phyloP scores from a whole-genome alignment of 108 stramenopile genomes.

The Fragilariopsis cylindrus region DNA sequence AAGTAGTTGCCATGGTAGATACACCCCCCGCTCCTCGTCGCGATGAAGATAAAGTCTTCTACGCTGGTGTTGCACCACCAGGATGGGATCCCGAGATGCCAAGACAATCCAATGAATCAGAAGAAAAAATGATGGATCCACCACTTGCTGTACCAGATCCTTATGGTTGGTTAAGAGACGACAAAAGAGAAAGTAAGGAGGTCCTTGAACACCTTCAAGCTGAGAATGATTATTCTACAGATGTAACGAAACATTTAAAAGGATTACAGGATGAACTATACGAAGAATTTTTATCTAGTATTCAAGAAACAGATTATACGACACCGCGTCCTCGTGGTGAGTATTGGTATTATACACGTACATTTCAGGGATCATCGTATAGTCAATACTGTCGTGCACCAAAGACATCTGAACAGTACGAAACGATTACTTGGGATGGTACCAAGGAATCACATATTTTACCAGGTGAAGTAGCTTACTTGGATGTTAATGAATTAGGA shows the following conservation, averaged over 20 bases:
- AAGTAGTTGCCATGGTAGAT: slow-evolving; percentile 14
- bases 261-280: slow-evolving; percentile 55
- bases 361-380: slow-evolving; percentile 78
- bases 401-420: slow-evolving; percentile 18
- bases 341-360: slow-evolving; percentile 81
- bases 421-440: slow-evolving; percentile 52
- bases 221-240: slow-evolving; percentile 73
- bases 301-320: slow-evolving; percentile 71
- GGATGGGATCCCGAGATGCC: slow-evolving; percentile 35
- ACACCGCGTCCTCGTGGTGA: slow-evolving; percentile 51
- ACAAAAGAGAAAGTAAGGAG: slow-evolving; percentile 56
- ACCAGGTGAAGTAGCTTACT: slow-evolving; percentile 61
- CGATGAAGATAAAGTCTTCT: slow-evolving; percentile 54
- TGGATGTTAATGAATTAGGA: slow-evolving; percentile 88
- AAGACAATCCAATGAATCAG: slow-evolving; percentile 53
- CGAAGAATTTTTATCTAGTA: slow-evolving; percentile 55
- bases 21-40: slow-evolving; percentile 55
- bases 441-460: slow-evolving; percentile 45
- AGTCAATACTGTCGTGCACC: slow-evolving; percentile 74
- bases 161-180: slow-evolving; percentile 88
- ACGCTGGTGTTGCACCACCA: slow-evolving; percentile 42
- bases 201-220: slow-evolving; percentile 66
- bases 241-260: slow-evolving; percentile 52
- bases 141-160: slow-evolving; percentile 58
- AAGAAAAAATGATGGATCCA: slow-evolving; percentile 58